phyloP scores from a whole-genome alignment of 169 alveolate genomes.

The Plasmodium malariae region DNA sequence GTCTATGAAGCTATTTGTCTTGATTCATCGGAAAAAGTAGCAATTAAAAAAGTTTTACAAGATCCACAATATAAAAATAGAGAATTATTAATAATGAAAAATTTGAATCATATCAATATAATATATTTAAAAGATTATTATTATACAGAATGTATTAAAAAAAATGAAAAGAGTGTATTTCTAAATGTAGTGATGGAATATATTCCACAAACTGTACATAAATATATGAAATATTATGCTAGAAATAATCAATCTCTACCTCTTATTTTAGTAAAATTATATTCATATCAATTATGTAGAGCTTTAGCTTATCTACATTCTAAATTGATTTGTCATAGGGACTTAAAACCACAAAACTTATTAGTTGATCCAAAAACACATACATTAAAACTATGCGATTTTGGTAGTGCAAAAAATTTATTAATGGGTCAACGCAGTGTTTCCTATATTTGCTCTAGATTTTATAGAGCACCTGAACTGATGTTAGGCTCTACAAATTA shows the following conservation, averaged over 20 bases:
- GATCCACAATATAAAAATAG: slow-evolving; percentile 97
- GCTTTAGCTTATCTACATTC: slow-evolving; percentile 97
- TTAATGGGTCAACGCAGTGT: slow-evolving; percentile 95
- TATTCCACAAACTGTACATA: slow-evolving; percentile 96
- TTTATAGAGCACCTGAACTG: slow-evolving; percentile 99
- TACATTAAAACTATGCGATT: slow-evolving; percentile 96
- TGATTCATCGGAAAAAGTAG: slow-evolving; percentile 96
- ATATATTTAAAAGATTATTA: slow-evolving; percentile 93
- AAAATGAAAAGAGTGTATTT: slow-evolving; percentile 85
- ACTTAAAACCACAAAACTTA: slow-evolving; percentile 99
- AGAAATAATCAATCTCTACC: slow-evolving; percentile 93
- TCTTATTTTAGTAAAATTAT: slow-evolving; percentile 92
- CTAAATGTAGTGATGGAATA: slow-evolving; percentile 98
- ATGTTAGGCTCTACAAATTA: slow-evolving; percentile 98
- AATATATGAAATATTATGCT: slow-evolving; percentile 92
- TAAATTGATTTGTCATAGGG: slow-evolving; percentile 97
- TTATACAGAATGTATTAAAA: slow-evolving; percentile 83
- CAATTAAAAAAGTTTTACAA: slow-evolving; percentile 97
- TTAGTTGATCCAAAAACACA: slow-evolving; percentile 95
- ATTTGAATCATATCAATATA: slow-evolving; percentile 94
- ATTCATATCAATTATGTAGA: slow-evolving; percentile 95
- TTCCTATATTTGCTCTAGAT: slow-evolving; percentile 97
- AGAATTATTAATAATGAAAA: slow-evolving; percentile 95
- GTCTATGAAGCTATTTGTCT: slow-evolving; percentile 95
- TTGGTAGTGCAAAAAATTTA: slow-evolving; percentile 98